Base-by-base conservation (phyloP, 805 yeast species). In the Candida chauliodis region DNA sequence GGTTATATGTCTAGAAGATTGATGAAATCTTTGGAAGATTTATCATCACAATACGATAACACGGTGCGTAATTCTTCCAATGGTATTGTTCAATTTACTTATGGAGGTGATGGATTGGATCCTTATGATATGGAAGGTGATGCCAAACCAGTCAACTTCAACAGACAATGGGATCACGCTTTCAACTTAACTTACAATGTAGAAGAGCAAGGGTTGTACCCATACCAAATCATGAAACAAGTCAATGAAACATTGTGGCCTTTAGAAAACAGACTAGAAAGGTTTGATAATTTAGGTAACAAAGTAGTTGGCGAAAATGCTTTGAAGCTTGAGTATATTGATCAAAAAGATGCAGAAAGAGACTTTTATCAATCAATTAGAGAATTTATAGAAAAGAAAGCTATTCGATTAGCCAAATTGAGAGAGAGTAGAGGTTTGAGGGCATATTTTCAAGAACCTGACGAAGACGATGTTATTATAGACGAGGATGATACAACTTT, bases 41-140 rank as follows among this genome's bases (percentile, higher is more conserved):
- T 93, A 58, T 87, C 96, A 35, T 78, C 95, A 42, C 88, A 82
- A 55, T 93, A 93, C 61, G 99, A 93, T 59, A 79, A 79, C 52
- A 91, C 98, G 0, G 97, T 93, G 29, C 77, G 99, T 56, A 93
- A 95, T 44, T 91, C 98, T 1, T 77, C 95, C 38, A 89, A 89
- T 58, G 96, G 97, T 63, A 87, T 93, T 56, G 99, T 93, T 13
- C 99, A 93, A 64, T 93, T 93, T 64, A 86, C 88, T 24, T 93
- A 93, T 57, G 99, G 99, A 63, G 99, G 98, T 46, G 99, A 93
- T 62, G 96, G 98, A 34, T 75, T 93, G 47, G 99, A 93, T 70
- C 99, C 99, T 3, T 73, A 87, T 56, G 97, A 91, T 63, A 93
- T 93, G 99, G 99, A 95, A 66, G 99, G 99, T 50, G 96, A 95